phyloP scores from a whole-genome alignment of 805 yeast species.

The Jamesozyma spencerorum region DNA sequence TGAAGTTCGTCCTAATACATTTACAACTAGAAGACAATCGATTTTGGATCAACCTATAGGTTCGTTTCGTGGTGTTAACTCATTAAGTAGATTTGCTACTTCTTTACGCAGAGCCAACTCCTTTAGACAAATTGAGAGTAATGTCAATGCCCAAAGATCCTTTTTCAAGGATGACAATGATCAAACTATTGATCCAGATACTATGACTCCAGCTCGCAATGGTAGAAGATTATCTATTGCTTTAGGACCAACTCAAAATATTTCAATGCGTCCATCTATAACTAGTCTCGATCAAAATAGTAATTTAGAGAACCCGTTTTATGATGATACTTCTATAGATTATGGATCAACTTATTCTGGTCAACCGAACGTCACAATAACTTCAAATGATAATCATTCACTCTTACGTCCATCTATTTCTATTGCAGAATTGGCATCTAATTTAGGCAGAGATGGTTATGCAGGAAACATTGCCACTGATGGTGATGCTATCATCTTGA shows the following conservation, averaged over 20 bases:
- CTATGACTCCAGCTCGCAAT: slow-evolving; percentile 52
- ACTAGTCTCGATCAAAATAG: slow-evolving; percentile 13
- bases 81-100: slow-evolving; percentile 69
- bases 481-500: slow-evolving; percentile 44
- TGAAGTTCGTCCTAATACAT: background rate
- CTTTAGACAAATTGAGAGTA: slow-evolving; percentile 45
- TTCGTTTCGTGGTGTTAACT: slow-evolving; percentile 56
- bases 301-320: slow-evolving; percentile 3
- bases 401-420: slow-evolving; percentile 33
- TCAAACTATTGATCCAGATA: slow-evolving; percentile 58
- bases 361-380: background rate
- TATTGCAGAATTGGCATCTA: slow-evolving; percentile 35
- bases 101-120: slow-evolving; percentile 75
- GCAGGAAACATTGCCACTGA: slow-evolving; percentile 30
- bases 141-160: slow-evolving; percentile 40
- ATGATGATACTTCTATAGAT: slow-evolving; percentile 29
- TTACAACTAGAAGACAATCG: slow-evolving; percentile 29
- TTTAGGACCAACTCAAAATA: slow-evolving; percentile 8
- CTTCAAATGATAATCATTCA: slow-evolving; percentile 10
- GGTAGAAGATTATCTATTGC: slow-evolving; percentile 53
- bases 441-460: slow-evolving; percentile 31
- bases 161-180: slow-evolving; percentile 53
- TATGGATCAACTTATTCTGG: slow-evolving; percentile 29
- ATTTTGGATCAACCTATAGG: slow-evolving; percentile 42
- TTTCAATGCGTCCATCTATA: slow-evolving; percentile 19